Percentiles rank a stretch among this genome's conserved stretches.
These are phyloP conservation scores for Mycogone perniciosa DNA, from an alignment of 2,329 filamentous ascomycete genomes.

Conservation along the genomic window DNA sequence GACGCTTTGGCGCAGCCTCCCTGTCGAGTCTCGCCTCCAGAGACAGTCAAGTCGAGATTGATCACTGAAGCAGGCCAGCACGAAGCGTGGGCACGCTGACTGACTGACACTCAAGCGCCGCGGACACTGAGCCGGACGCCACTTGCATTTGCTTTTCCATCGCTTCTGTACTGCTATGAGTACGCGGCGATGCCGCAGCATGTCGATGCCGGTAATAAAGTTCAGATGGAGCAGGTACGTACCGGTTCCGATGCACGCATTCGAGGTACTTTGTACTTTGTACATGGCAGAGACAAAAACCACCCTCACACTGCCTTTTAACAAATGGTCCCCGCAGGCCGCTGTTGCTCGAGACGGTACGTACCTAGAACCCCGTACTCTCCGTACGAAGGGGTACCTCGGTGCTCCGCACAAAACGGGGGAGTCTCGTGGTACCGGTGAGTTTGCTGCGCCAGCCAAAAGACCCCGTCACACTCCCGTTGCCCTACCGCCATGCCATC, in stretches of 20 bases:
- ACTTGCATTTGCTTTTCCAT: background rate
- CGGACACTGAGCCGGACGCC: background rate
- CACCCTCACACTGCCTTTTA: background rate
- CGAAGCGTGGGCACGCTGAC: background rate
- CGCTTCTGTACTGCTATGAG: background rate
- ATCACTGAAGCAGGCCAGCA: background rate
- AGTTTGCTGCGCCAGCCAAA: conserved; percentile 4
- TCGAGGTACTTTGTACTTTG: background rate
- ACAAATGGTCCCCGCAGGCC: conserved; percentile 1
- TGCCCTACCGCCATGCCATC: conserved; percentile 13
- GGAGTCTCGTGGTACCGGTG: background rate
- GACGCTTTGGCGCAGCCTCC: conserved; percentile 2
- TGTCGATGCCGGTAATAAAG: background rate
- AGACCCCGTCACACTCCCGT: conserved; percentile 9
- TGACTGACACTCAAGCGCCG: conserved; percentile 1
- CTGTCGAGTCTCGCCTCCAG: background rate
- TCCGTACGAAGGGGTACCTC: background rate
- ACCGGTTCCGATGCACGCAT: background rate
- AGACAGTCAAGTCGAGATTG: background rate
- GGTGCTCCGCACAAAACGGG: background rate
- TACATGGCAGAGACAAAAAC: background rate
- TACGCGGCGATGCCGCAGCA: conserved; percentile 4
- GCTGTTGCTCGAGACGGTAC: background rate
- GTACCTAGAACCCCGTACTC: background rate
- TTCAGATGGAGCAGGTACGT: background rate